Base-by-base conservation (phyloP, 1,284 basidiomycete genomes). In the Rhodofomes roseus region DNA sequence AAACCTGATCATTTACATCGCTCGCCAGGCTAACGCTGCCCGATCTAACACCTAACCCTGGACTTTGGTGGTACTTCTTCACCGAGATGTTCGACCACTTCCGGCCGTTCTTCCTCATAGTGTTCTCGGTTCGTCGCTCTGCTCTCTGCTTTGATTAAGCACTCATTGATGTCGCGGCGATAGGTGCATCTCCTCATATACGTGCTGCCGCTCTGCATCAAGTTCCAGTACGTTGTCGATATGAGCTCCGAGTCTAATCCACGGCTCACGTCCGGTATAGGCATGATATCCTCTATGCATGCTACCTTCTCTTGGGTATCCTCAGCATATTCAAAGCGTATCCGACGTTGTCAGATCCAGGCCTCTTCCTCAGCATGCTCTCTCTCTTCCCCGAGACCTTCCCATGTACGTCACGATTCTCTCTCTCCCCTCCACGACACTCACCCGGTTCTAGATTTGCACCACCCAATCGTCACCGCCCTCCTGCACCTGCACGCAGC, bases 11-110 rank as follows among this genome's bases (percentile, higher is more conserved):
- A 29, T 23, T 53, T 23, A 61, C 27, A 27, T 29, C 2, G 1
- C 46, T 11, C 29, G 14, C 11, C 27, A 76, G 75, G 22, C 57
- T 77, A 22, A 62, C 68, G 4, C 83, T 95, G 7, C 89, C 90
- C 3, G 95, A 96, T 71, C 75, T 98, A 57, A 94, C 93, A 5
- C 97, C 97, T 0, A 98, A 96, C 68, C 86, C 93, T 8, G 96
- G 96, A 2, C 77, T 98, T 40, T 95, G 93, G 89, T 99, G 97
- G 97, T 99, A 99, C 76, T 98, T 98, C 77, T 98, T 98, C 76
- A 98, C 95, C 14, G 96, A 99, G 73, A 98, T 98, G 90, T 99
- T 99, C 68, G 95, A 98, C 70, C 93, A 99, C 74, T 99, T 98
- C 78, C 81, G 96, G 34, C 84, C 89, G 2, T 98, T 98, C 77